A percentile compares a stretch with the other conserved stretches of the same genome.
Conservation (phyloP, 176 grass and related monocot species). For the Cocos nucifera region DNA sequence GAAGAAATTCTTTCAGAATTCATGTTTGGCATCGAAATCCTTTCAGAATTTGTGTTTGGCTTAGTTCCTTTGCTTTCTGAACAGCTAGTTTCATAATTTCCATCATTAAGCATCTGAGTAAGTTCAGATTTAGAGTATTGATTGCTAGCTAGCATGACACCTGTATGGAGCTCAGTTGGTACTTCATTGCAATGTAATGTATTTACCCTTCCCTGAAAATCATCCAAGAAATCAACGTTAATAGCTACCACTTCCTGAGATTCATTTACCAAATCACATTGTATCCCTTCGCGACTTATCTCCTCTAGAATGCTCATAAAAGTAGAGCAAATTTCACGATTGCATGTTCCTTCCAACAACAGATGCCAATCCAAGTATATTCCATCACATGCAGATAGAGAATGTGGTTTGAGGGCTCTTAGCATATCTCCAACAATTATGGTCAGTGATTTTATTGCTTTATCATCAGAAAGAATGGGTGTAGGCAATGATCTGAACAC, state of each 20-base stretch:
- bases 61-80: slow-evolving; percentile 20
- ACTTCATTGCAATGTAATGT: slow-evolving; percentile 26
- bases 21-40: slow-evolving; percentile 14
- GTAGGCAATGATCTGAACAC: slow-evolving; percentile 75
- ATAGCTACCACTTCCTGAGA: slow-evolving; percentile 27
- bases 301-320: slow-evolving; percentile 50
- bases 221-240: slow-evolving; percentile 54
- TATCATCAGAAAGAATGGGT: slow-evolving; percentile 66
- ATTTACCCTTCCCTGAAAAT: slow-evolving; percentile 31
- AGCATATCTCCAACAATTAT: slow-evolving; percentile 36
- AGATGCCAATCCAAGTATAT: slow-evolving; percentile 99
- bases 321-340: slow-evolving; percentile 51
- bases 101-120: slow-evolving; percentile 22
- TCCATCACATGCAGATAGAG: slow-evolving; percentile 55
- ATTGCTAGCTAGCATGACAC: slow-evolving; percentile 20
- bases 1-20: slow-evolving; percentile 37
- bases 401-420: slow-evolving; percentile 42
- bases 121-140: slow-evolving; percentile 24
- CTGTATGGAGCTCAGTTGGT: slow-evolving; percentile 17
- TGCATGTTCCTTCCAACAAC: slow-evolving; percentile 55
- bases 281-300: slow-evolving; percentile 36
- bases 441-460: slow-evolving; percentile 29
- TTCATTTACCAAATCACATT: slow-evolving; percentile 34
- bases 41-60: slow-evolving; percentile 27
- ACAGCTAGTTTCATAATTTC: slow-evolving; percentile 22